Evolutionary conservation across 768 basidiomycete genomes (phyloP).

Genomic region (Lactarius sanguifluus): DNA sequence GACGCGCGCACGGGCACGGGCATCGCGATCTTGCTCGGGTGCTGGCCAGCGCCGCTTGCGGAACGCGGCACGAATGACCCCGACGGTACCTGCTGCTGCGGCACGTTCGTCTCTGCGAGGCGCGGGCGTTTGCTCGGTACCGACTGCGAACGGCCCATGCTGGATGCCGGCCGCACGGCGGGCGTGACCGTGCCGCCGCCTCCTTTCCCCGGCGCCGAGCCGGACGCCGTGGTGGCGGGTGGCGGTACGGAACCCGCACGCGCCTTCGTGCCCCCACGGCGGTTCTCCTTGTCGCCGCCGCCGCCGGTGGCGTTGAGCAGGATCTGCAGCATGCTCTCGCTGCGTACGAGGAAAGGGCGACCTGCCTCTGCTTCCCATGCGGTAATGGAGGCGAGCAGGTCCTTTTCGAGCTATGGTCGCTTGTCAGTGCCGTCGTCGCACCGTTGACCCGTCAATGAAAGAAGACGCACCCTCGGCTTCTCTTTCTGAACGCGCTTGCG

Average conservation of each 20-base stretch:
- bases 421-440: not conserved
- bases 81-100: slow-evolving; percentile 37
- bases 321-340: slow-evolving; percentile 74
- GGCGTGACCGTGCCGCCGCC: slow-evolving; percentile 51
- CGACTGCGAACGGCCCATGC: slow-evolving; percentile 43
- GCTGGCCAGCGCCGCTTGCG: slow-evolving; percentile 15
- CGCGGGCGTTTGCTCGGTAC: slow-evolving; percentile 65
- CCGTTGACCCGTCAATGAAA: not conserved
- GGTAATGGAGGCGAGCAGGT: slow-evolving; percentile 74
- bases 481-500: slow-evolving; percentile 89
- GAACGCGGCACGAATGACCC: slow-evolving; percentile 30
- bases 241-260: slow-evolving; percentile 60
- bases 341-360: slow-evolving; percentile 80
- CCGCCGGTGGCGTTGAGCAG: slow-evolving; percentile 68
- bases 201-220: slow-evolving; percentile 37
- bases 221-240: slow-evolving; percentile 62
- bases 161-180: slow-evolving; percentile 56
- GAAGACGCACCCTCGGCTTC: slow-evolving; percentile 77
- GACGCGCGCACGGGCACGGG: slow-evolving; percentile 26
- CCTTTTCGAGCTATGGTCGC: slow-evolving; percentile 73
- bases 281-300: slow-evolving; percentile 74
- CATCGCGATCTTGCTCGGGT: slow-evolving; percentile 32
- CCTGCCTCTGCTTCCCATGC: slow-evolving; percentile 81
- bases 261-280: slow-evolving; percentile 31
- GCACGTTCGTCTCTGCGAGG: slow-evolving; percentile 43